Conservation (phyloP, 2,329 filamentous ascomycete species). For the Chrysoporthe puriensis region DNA sequence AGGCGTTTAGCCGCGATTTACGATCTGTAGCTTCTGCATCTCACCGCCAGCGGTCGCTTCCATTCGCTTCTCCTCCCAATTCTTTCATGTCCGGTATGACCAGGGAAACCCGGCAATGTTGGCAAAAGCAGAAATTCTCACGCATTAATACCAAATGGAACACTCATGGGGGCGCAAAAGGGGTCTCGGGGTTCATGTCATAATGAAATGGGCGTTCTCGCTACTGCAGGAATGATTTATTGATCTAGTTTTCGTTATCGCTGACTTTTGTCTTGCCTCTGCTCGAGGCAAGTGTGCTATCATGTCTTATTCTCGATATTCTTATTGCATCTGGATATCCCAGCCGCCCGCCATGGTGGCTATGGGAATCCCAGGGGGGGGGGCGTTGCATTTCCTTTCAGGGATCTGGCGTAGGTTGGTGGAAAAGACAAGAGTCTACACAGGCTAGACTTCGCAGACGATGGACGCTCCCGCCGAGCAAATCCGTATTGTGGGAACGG, state of each 20-base stretch:
- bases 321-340: constrained; percentile 1
- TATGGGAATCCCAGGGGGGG: background rate
- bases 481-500: background rate
- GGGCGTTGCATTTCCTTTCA: background rate
- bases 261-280: background rate
- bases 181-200: background rate
- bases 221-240: background rate
- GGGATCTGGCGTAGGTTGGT: background rate
- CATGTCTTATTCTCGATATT: background rate
- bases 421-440: background rate
- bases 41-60: background rate
- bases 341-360: background rate
- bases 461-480: constrained; percentile 8
- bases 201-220: background rate
- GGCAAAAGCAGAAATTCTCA: background rate
- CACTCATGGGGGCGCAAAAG: constrained; percentile 3
- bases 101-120: constrained; percentile 2
- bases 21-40: constrained; percentile 1
- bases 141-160: constrained; percentile 4
- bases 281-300: background rate
- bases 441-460: background rate
- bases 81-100: constrained; percentile 8
- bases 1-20: background rate
- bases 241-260: background rate
- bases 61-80: background rate